A percentile compares a stretch with the other conserved stretches of the same genome.
Conservation (phyloP, 805 yeast genomes). For the Maudiozyma barnettii region DNA sequence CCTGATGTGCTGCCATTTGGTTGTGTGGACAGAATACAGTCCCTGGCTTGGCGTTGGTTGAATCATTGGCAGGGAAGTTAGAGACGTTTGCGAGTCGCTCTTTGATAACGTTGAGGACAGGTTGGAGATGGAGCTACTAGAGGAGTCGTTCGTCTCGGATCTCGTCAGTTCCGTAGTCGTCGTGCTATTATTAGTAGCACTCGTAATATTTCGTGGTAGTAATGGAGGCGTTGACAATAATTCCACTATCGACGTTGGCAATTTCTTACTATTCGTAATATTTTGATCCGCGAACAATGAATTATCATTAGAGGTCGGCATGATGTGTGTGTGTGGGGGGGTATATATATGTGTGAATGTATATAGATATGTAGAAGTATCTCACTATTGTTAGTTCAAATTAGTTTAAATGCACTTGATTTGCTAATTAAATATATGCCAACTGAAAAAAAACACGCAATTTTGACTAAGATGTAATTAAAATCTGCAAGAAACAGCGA, state of each 20-base stretch:
- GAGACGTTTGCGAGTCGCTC: neutral
- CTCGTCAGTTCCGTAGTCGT: too few species aligned
- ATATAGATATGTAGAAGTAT: too few species aligned
- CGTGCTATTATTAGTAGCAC: too few species aligned
- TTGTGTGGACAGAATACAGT: conserved; percentile 27
- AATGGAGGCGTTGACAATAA: conserved; percentile 71
- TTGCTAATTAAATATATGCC: too few species aligned
- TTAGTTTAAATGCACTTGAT: too few species aligned
- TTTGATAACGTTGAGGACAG: conserved; percentile 1
- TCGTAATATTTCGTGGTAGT: too few species aligned
- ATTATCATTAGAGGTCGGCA: conserved; percentile 9
- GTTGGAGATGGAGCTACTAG: conserved; percentile 7
- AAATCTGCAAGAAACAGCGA: too few species aligned
- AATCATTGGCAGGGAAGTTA: neutral
- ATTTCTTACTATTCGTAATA: conserved; percentile 6
- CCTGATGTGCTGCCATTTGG: conserved; percentile 61
- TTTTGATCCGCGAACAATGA: conserved; percentile 2
- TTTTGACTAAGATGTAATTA: too few species aligned
- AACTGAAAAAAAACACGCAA: too few species aligned
- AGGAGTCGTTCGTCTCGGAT: conserved; percentile 6
- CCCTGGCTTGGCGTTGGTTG: conserved; percentile 10
- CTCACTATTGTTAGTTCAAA: too few species aligned
- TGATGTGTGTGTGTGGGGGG: neutral
- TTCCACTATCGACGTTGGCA: conserved; percentile 67
- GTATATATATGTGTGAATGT: neutral